These are phyloP conservation scores for Candida dajiaensis DNA, from an alignment of 805 yeast genomes.

Conservation along the genomic window DNA sequence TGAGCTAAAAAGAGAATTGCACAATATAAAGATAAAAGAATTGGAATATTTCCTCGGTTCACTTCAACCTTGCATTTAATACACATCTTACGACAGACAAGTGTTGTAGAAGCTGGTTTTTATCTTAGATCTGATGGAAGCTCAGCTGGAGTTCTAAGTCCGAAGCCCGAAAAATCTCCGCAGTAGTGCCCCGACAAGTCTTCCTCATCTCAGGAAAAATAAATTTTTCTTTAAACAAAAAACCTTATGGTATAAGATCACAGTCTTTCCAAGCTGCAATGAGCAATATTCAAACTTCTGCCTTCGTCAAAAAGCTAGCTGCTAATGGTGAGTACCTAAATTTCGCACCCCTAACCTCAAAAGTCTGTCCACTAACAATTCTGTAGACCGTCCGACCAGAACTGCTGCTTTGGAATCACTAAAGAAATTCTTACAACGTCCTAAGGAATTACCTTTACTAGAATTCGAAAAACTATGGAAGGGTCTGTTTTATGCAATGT, in stretches of 20 bases:
- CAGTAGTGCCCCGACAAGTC: background rate
- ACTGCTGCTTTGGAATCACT: conserved; percentile 66
- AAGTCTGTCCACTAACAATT: conserved; percentile 6
- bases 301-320: conserved; percentile 76
- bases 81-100: too few relatives aligned
- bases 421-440: conserved; percentile 45
- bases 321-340: conserved; percentile 48
- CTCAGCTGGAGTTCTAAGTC: too few relatives aligned
- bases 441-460: conserved; percentile 31
- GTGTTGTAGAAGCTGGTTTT: too few relatives aligned
- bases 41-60: background rate
- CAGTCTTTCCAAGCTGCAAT: background rate
- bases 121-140: too few relatives aligned
- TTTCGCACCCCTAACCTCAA: too few relatives aligned
- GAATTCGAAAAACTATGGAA: conserved; percentile 82
- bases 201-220: background rate
- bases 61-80: background rate
- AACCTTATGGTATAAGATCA: background rate
- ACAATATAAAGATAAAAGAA: too few relatives aligned
- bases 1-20: too few relatives aligned
- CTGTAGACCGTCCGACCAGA: conserved; percentile 55
- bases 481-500: conserved; percentile 92
- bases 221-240: background rate
- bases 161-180: background rate
- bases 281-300: conserved; percentile 26